Percentiles rank a stretch among this genome's conserved stretches.
These are phyloP conservation scores for Geotrichum siamense DNA, from an alignment of 1,139 yeast genomes.

Conservation along the genomic window DNA sequence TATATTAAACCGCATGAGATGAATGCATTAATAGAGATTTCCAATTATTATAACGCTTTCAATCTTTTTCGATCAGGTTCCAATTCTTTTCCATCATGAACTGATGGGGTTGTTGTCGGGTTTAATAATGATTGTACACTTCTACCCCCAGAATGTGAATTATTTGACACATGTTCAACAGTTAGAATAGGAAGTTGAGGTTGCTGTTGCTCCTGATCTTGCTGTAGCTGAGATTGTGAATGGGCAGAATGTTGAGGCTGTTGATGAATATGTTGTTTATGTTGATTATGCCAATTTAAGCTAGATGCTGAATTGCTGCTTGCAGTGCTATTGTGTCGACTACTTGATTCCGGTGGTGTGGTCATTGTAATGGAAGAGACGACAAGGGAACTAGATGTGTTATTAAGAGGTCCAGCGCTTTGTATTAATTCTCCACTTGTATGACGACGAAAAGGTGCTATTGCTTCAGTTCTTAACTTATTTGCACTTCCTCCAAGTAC, in stretches of 20 bases:
- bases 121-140: conserved; percentile 12
- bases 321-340: conserved; percentile 18
- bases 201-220: background rate
- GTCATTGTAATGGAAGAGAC: conserved; percentile 9
- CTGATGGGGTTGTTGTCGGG: conserved; percentile 1
- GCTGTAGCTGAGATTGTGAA: background rate
- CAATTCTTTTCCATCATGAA: background rate
- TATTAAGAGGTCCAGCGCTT: background rate
- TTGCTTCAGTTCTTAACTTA: conserved; percentile 16
- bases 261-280: background rate
- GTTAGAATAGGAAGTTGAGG: conserved; percentile 4
- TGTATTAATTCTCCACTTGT: conserved; percentile 16
- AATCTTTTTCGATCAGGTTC: conserved; percentile 14
- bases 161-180: conserved; percentile 1
- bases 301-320: conserved; percentile 14
- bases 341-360: conserved; percentile 15
- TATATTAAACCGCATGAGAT: too few species aligned
- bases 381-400: background rate
- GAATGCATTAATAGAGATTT: too few species aligned
- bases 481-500: background rate
- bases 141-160: conserved; percentile 10
- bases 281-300: too few species aligned
- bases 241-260: background rate
- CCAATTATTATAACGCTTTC: conserved; percentile 8
- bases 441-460: conserved; percentile 18